Conservation (phyloP, 1,139 yeast species). For the Debaryomycetaceae sp. region DNA sequence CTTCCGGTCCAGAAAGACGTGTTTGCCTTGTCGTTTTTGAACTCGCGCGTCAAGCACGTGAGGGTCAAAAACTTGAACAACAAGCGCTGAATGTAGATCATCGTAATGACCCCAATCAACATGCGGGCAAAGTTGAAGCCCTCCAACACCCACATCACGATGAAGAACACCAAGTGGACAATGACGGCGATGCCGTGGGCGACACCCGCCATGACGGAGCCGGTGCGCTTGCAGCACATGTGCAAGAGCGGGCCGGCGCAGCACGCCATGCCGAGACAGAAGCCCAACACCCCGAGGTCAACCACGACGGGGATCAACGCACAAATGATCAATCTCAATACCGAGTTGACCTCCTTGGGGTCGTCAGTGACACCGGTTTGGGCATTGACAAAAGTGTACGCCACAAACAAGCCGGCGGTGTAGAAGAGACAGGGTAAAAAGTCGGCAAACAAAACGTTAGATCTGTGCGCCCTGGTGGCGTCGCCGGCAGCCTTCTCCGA, state of each 20-base stretch:
- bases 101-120: constrained; percentile 80
- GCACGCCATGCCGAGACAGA: constrained; percentile 78
- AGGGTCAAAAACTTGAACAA: constrained; percentile 82
- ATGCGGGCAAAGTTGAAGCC: constrained; percentile 86
- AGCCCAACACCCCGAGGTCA: constrained; percentile 79
- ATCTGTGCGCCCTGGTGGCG: constrained; percentile 88
- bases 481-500: constrained; percentile 96
- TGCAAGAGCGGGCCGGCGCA: constrained; percentile 96
- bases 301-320: constrained; percentile 88
- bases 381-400: constrained; percentile 90
- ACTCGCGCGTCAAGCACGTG: constrained; percentile 85
- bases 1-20: constrained; percentile 99
- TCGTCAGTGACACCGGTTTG: constrained; percentile 83
- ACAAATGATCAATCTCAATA: constrained; percentile 81
- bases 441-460: constrained; percentile 83
- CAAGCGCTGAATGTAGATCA: constrained; percentile 83
- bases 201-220: constrained; percentile 94
- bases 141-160: constrained; percentile 96
- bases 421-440: constrained; percentile 77
- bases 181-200: constrained; percentile 94
- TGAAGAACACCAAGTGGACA: constrained; percentile 78
- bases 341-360: constrained; percentile 61
- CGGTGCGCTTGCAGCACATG: constrained; percentile 95
- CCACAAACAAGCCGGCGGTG: constrained; percentile 88
- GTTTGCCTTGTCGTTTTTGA: constrained; percentile 94